phyloP scores from a whole-genome alignment of 108 stramenopile species.

The Schizochytrium sp. region DNA sequence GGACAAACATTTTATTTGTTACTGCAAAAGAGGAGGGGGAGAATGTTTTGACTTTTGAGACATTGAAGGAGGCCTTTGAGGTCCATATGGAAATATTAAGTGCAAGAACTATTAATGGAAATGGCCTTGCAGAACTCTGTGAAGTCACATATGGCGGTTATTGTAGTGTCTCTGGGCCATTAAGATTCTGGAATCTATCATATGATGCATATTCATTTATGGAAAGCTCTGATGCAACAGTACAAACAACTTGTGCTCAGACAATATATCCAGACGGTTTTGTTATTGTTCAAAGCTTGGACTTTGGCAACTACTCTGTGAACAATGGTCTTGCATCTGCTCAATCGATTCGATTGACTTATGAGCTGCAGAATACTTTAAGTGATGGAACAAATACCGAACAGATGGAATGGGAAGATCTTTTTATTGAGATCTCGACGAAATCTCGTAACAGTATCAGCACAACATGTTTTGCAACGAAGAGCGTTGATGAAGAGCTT shows the following conservation, averaged over 20 bases:
- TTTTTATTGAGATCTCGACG: background rate
- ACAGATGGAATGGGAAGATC: slow-evolving; percentile 24
- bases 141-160: background rate
- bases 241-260: background rate
- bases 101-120: background rate
- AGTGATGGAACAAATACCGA: background rate
- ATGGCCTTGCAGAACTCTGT: background rate
- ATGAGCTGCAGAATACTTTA: background rate
- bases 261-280: background rate
- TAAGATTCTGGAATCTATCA: background rate
- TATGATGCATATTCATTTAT: background rate
- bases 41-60: background rate
- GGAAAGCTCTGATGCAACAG: background rate
- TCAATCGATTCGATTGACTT: background rate
- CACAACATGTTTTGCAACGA: background rate
- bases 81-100: background rate
- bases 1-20: background rate
- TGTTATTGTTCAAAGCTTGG: background rate
- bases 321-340: background rate
- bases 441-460: background rate
- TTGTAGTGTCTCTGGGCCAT: background rate
- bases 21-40: background rate
- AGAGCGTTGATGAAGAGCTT: slow-evolving; percentile 58
- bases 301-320: background rate
- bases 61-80: background rate